Base-by-base conservation (phyloP, 768 basidiomycete genomes). In the Pleurotus pulmonarius region DNA sequence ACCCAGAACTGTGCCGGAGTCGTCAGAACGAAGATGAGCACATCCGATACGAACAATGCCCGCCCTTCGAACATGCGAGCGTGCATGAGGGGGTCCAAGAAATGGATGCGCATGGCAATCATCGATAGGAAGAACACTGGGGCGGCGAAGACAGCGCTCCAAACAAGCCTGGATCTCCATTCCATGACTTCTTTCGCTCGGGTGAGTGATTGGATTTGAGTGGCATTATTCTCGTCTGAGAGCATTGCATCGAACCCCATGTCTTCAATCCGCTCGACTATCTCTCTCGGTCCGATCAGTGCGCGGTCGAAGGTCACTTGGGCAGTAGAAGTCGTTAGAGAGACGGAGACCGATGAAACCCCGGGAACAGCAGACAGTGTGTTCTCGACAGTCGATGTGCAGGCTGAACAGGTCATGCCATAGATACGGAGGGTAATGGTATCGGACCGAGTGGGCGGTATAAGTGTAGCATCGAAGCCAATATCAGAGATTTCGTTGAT, bases 81-180 rank as follows among this genome's bases (percentile, higher is more conserved):
- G 15, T 70, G 70, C 60, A 86, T 69, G 41, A 94, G 51, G 2
- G 76, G 68, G 34, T 70, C 79, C 56, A 94, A 67, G 58, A 82
- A 80, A 34, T 81, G 75, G 46, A 94, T 78, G 62, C 77, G 85
- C 3, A 85, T 86, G 29, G 83, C 82, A 51, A 98, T 67, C 95
- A 98, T 98, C 58, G 82, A 79, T 54, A 98, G 73, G 69, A 97
- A 83, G 73, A 98, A 98, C 40, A 95, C 94, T n/a, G 97, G 97
- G 0, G 95, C 59, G 49, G 94, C 94, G 65, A 99, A 96, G 7
- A 74, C 63, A 25, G 88, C 60, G 67, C 87, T 83, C 78, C 85
- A 86, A 37, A 83, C 67, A 74, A 98, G 87, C 20, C 93, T 86
- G 16, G 71, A 70, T 44, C 83, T 77, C 97, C 97, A 99, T 65